A percentile compares a stretch with the other conserved stretches of the same genome.
These are phyloP conservation scores for Colletotrichum sp. DNA, from an alignment of 2,329 filamentous ascomycete genomes.

Conservation along the genomic window DNA sequence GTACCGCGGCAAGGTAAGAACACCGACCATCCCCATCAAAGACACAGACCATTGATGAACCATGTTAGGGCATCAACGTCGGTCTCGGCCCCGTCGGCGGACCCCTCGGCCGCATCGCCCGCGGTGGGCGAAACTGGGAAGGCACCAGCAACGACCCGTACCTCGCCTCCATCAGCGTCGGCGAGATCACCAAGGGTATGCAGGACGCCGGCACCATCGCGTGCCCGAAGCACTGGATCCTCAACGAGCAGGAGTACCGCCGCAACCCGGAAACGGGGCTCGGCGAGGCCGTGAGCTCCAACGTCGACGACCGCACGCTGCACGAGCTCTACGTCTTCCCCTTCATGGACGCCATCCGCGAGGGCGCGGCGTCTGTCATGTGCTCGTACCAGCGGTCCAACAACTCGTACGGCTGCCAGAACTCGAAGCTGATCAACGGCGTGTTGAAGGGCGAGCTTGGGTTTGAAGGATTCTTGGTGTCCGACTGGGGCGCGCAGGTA, in stretches of 20 bases:
- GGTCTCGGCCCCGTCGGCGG: slow-evolving; percentile 67
- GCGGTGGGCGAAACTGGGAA: slow-evolving; percentile 83
- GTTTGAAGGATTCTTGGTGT: slow-evolving; percentile 65
- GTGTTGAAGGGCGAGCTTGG: slow-evolving; percentile 76
- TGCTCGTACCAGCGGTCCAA: slow-evolving; percentile 79
- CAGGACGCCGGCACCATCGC: slow-evolving; percentile 47
- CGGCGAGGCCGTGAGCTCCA: slow-evolving; percentile 58
- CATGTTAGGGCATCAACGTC: background rate
- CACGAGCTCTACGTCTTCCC: slow-evolving; percentile 74
- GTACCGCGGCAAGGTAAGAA: slow-evolving; percentile 50
- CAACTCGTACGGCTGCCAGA: slow-evolving; percentile 71
- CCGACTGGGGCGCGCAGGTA: slow-evolving; percentile 82
- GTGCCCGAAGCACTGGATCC: slow-evolving; percentile 62
- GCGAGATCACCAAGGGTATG: slow-evolving; percentile 64
- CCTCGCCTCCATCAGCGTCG: slow-evolving; percentile 66
- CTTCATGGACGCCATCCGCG: slow-evolving; percentile 71
- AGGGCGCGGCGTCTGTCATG: slow-evolving; percentile 72
- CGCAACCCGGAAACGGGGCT: slow-evolving; percentile 45
- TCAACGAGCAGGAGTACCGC: slow-evolving; percentile 72
- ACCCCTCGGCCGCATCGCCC: slow-evolving; percentile 74
- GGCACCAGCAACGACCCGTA: slow-evolving; percentile 83
- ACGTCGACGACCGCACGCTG: slow-evolving; percentile 68
- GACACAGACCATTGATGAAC: background rate
- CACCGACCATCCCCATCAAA: slow-evolving; percentile 43
- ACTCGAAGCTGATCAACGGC: slow-evolving; percentile 62